phyloP scores from a whole-genome alignment of 371 early-diverging fungal genomes.

The Mortierella sp. region DNA sequence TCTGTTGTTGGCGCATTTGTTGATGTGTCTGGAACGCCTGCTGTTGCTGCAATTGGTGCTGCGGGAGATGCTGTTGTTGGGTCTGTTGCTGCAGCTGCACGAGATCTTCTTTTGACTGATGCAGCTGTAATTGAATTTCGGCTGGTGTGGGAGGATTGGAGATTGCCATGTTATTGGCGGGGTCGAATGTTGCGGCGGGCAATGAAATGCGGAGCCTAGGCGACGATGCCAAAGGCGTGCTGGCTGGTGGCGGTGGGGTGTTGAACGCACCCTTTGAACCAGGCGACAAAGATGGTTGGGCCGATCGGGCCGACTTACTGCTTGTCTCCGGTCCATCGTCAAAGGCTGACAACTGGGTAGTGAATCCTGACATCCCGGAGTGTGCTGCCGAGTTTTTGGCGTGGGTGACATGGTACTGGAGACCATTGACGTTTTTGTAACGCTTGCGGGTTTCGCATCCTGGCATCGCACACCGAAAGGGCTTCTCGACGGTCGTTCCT shows the following conservation, averaged over 20 bases:
- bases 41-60: not conserved
- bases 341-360: not conserved
- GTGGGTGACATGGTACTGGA: slow-evolving; percentile 73
- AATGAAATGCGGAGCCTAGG: slow-evolving; percentile 16
- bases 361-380: not conserved
- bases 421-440: slow-evolving; percentile 98
- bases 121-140: slow-evolving; percentile 44
- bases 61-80: not conserved
- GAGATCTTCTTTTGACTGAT: slow-evolving; percentile 29
- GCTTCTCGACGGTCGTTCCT: slow-evolving; percentile 61
- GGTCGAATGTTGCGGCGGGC: slow-evolving; percentile 22
- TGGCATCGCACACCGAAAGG: slow-evolving; percentile 85
- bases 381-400: slow-evolving; percentile 52
- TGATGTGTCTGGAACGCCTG: not conserved
- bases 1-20: slow-evolving; percentile 7
- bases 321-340: not conserved
- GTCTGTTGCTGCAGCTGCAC: not conserved
- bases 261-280: not conserved
- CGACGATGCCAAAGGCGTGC: slow-evolving; percentile 13
- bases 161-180: slow-evolving; percentile 21
- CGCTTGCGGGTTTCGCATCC: slow-evolving; percentile 81
- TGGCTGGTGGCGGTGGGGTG: slow-evolving; percentile 13
- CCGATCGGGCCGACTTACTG: not conserved
- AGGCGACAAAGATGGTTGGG: not conserved
- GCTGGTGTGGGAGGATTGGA: slow-evolving; percentile 48